These are phyloP conservation scores for Inga oerstediana DNA, from an alignment of 306 rosid genomes.

Conservation along the genomic window DNA sequence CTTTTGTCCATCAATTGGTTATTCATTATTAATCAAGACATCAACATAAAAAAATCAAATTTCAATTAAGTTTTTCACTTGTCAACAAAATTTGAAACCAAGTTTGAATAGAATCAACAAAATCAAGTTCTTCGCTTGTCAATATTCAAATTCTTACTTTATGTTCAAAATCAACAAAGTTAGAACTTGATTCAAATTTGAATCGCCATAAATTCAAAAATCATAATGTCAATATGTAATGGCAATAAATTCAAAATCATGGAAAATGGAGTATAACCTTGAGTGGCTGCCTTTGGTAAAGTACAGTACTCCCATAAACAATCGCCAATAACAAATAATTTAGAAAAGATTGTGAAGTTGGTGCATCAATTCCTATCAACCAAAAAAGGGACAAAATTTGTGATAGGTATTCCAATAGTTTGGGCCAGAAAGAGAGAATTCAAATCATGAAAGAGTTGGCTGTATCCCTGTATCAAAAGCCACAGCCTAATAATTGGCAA, in stretches of 20 bases:
- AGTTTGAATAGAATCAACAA: no score
- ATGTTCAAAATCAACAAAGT: no score
- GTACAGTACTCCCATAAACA: conserved; percentile 62
- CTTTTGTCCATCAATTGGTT: no score
- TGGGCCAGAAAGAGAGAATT: background rate
- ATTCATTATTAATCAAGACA: no score
- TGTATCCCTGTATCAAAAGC: background rate
- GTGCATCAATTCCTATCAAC: conserved; percentile 65
- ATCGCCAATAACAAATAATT: conserved; percentile 80
- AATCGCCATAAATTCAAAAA: background rate
- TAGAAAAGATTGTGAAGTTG: conserved; percentile 83
- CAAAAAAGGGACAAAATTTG: background rate
- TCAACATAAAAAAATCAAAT: no score
- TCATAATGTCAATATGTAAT: background rate
- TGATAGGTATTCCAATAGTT: background rate
- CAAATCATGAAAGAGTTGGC: background rate
- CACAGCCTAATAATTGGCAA: background rate
- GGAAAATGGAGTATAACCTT: conserved; percentile 56
- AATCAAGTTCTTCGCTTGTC: background rate
- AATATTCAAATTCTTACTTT: no score
- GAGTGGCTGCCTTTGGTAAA: conserved; percentile 65
- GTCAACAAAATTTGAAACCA: no score
- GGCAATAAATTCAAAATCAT: conserved; percentile 7
- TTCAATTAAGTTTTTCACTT: no score
- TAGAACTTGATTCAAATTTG: no score